Base-by-base conservation (phyloP, 2,329 filamentous ascomycete genomes). In the Penicillium sp. region DNA sequence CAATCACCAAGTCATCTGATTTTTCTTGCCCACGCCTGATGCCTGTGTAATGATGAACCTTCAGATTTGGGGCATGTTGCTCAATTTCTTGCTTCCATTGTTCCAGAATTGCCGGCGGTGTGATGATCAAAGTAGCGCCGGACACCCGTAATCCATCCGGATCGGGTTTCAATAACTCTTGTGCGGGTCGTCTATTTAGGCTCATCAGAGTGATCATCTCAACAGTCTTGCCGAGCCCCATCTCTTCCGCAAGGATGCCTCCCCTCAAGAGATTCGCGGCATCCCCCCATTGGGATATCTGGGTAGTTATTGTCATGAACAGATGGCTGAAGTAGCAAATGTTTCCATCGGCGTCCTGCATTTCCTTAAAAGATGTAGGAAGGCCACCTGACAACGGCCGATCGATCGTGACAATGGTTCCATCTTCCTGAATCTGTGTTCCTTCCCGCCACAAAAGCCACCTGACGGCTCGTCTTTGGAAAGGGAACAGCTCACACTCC, bases 1-100 rank as follows among this genome's bases (percentile, higher is more conserved):
- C 73, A 3, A 85, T 68, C 2, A 83, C 70, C 33, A 80, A 72
- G 42, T 80, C 75, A 52, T 78, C 71, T 4, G 76, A 70, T 11
- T 71, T 56, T 42, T 70, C 61, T 42, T 72, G 70, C 52, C 75
- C 71, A 48, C 71, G 72, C 53, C 74, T 75, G n/a, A 87, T 76
- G 1, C 87, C 86, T 46, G 79, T 76, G 68, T 89, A 89, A 62
- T 85, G 79, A 45, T 82, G 77, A 1, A 87, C 84, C 55, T 77
- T 81, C 11, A 89, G 78, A 14, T 78, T 68, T 6, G 87, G 85
- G 5, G 85, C 83, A 75, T 88, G 86, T 2, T 74, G 76, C 28
- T 76, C 70, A n/a, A 89, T 74, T 70, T 89, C 87, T 55, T 82
- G 81, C 63, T 82, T 82, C 87, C 87, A 89, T 69, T 89, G 87